phyloP scores from a whole-genome alignment of 2,329 filamentous ascomycete genomes.

The Sporothrix dimorphospora region DNA sequence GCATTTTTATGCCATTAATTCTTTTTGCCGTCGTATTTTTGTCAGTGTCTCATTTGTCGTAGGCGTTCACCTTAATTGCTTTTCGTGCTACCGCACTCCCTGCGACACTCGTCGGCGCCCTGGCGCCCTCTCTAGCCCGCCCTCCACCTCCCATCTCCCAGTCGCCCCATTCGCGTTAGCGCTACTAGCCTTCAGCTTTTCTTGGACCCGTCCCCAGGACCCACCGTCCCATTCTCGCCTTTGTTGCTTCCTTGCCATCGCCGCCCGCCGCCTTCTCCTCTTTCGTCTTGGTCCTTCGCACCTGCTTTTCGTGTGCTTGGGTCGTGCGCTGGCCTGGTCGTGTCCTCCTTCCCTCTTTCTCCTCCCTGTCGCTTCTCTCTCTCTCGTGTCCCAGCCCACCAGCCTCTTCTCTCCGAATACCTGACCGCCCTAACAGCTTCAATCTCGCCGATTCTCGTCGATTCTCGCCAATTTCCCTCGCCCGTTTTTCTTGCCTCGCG shows the following conservation, averaged over 20 bases:
- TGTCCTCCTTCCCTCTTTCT: slow-evolving; percentile 2
- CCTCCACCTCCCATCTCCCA: slow-evolving; percentile 20
- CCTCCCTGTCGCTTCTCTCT: slow-evolving; percentile 8
- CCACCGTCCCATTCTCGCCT: slow-evolving; percentile 9
- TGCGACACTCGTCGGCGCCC: background rate
- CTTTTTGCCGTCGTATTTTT: background rate
- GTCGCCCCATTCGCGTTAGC: slow-evolving; percentile 24
- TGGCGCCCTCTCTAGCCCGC: slow-evolving; percentile 6
- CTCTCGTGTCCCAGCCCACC: background rate
- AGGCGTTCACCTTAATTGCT: background rate
- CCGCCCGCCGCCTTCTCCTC: slow-evolving; percentile 19
- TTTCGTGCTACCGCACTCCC: slow-evolving; percentile 12
- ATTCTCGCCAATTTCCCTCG: background rate
- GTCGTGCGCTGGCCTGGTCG: slow-evolving; percentile 4
- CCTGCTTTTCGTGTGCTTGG: slow-evolving; percentile 14
- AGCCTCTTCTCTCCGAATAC: background rate
- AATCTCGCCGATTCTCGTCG: slow-evolving; percentile 2
- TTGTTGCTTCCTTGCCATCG: slow-evolving; percentile 22
- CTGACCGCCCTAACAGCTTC: background rate
- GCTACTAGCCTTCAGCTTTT: slow-evolving; percentile 28
- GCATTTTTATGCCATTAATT: background rate
- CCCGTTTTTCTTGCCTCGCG: background rate
- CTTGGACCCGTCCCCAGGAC: background rate
- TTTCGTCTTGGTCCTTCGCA: background rate
- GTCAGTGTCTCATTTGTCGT: background rate